Conservation (phyloP, 306 rosid genomes). For the Dryas drummondii region DNA sequence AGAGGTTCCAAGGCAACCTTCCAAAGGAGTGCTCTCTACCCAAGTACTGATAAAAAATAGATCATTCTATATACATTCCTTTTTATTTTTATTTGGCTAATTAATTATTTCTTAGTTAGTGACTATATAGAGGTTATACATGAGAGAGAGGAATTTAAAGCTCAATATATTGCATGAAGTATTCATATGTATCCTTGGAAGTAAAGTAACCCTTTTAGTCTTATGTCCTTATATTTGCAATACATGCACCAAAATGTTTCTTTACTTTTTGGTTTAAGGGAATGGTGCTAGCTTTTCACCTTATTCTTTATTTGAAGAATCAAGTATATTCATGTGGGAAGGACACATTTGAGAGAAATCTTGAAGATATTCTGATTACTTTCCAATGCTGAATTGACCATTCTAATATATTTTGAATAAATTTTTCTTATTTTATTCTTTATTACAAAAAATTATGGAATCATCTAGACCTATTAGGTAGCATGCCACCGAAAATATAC, state of each 20-base stretch:
- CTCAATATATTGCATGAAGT: constrained; percentile 7
- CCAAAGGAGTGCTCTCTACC: constrained; percentile 89
- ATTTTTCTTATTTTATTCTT: too few relatives aligned
- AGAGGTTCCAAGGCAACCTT: constrained; percentile 69
- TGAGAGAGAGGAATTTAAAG: neutral
- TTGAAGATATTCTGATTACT: too few relatives aligned
- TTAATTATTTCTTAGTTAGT: constrained; percentile 4
- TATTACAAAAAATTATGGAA: too few relatives aligned
- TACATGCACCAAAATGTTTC: neutral
- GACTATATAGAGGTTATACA: neutral
- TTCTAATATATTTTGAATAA: too few relatives aligned
- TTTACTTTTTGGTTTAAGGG: neutral
- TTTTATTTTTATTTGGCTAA: neutral
- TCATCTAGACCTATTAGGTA: too few relatives aligned
- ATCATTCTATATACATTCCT: neutral
- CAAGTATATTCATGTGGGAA: too few relatives aligned
- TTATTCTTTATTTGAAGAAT: too few relatives aligned
- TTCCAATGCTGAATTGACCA: too few relatives aligned
- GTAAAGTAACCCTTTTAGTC: constrained; percentile 22
- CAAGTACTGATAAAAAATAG: constrained; percentile 50
- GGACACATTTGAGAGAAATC: too few relatives aligned
- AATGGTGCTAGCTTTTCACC: neutral
- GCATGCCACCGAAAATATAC: too few relatives aligned
- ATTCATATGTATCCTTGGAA: constrained; percentile 26
- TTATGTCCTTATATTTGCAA: neutral